phyloP scores from a whole-genome alignment of 805 yeast genomes.

The Blastobotrys attinorum region DNA sequence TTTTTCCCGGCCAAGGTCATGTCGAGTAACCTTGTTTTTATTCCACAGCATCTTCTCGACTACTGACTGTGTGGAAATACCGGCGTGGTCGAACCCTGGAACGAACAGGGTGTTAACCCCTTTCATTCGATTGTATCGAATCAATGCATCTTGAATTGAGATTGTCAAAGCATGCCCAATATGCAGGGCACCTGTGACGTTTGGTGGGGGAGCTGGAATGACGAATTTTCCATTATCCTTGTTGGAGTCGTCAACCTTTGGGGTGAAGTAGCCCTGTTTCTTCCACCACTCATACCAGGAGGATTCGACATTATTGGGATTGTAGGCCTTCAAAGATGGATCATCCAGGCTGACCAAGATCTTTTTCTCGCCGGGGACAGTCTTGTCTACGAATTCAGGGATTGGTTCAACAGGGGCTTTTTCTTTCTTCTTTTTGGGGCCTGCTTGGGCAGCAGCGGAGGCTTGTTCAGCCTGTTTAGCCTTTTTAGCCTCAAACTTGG shows the following conservation, averaged over 20 bases:
- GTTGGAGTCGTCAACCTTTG: slow-evolving; percentile 73
- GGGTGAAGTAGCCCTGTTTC: slow-evolving; percentile 77
- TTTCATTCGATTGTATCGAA: slow-evolving; percentile 93
- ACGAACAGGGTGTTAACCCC: slow-evolving; percentile 88
- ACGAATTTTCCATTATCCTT: slow-evolving; percentile 68
- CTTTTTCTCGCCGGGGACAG: slow-evolving; percentile 88
- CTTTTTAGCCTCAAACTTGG: slow-evolving; percentile 79
- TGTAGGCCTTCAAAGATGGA: slow-evolving; percentile 89
- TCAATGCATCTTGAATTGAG: slow-evolving; percentile 86
- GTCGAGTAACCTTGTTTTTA: slow-evolving; percentile 79
- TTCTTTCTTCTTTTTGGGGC: slow-evolving; percentile 46
- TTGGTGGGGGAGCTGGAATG: slow-evolving; percentile 99
- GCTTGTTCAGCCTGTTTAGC: slow-evolving; percentile 52
- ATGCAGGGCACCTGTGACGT: slow-evolving; percentile 97
- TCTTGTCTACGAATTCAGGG: slow-evolving; percentile 81
- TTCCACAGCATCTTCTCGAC: slow-evolving; percentile 96
- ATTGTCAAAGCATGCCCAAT: slow-evolving; percentile 98
- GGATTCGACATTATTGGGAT: slow-evolving; percentile 86
- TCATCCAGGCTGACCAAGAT: slow-evolving; percentile 78
- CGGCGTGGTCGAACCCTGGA: slow-evolving; percentile 99
- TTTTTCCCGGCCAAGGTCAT: slow-evolving; percentile 89
- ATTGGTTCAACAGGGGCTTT: slow-evolving; percentile 61
- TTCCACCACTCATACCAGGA: slow-evolving; percentile 99
- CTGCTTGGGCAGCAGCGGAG: slow-evolving; percentile 31
- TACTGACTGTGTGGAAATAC: slow-evolving; percentile 97